A percentile compares a stretch with the other conserved stretches of the same genome.
Evolutionary conservation across 1,284 basidiomycete species (phyloP).

Genomic region (Leccinum griseonigrum): DNA sequence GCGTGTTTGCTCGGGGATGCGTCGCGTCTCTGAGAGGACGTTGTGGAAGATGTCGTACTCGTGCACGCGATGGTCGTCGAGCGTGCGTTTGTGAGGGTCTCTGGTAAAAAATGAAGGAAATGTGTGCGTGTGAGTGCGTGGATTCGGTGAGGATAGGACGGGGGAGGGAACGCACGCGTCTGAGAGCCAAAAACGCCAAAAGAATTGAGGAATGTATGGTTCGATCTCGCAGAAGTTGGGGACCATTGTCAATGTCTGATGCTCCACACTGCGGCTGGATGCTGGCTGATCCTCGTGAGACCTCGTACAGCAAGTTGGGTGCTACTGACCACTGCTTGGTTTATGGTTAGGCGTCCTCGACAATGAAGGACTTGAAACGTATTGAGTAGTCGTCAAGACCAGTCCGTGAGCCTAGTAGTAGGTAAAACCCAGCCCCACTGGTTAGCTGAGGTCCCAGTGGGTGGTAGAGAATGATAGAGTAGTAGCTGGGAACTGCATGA

Average conservation of each 20-base stretch:
- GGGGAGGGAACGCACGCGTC: slow-evolving; percentile 26
- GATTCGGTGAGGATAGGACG: background rate
- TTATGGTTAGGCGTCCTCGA: background rate
- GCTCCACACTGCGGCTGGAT: background rate
- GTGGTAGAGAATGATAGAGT: background rate
- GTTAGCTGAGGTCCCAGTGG: slow-evolving; percentile 11
- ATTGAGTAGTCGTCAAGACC: background rate
- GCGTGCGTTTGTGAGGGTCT: slow-evolving; percentile 28
- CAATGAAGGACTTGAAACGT: background rate
- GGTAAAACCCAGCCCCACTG: background rate
- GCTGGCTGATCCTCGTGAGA: background rate
- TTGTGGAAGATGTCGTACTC: slow-evolving; percentile 51
- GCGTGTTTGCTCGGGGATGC: slow-evolving; percentile 28
- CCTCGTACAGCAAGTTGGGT: slow-evolving; percentile 3
- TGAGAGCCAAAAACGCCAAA: slow-evolving; percentile 44
- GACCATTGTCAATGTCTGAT: background rate
- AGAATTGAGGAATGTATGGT: slow-evolving; percentile 39
- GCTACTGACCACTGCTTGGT: background rate
- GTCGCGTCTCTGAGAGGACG: slow-evolving; percentile 43
- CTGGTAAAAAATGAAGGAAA: slow-evolving; percentile 11
- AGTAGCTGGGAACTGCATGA: slow-evolving; percentile 1
- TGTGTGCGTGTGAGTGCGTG: background rate
- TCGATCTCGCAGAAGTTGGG: slow-evolving; percentile 15
- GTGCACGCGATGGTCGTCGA: slow-evolving; percentile 44
- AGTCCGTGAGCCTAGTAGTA: background rate